Base-by-base conservation (phyloP, 2,329 filamentous ascomycete genomes). In the Trichoderma pleuroti region DNA sequence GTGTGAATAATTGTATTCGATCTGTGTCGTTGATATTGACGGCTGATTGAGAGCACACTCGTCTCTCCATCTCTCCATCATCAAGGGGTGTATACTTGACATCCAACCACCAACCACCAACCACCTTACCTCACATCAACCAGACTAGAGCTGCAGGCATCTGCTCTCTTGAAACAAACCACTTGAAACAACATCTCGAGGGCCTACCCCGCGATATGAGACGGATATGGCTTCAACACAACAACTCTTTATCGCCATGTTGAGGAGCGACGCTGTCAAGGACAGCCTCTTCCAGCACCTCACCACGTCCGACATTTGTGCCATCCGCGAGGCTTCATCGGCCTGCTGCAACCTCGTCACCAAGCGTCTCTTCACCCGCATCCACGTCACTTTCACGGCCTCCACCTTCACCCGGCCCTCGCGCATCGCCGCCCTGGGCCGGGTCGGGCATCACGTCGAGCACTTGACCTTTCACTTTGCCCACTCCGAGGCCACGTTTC, bases 381-480 rank as follows among this genome's bases (percentile, higher is more conserved):
- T 91, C 78, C 86, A 88, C 77, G 80, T 93, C 77, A 92, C 88
- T 75, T 94, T 94, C 82, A 88, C 88, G 34, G 84, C 92, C 64
- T 91, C 86, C 76, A 91, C 91, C 71, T 94, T 97, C 78, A 94
- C 92, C 65, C 91, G 90, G 75, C 88, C 90, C 39, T 87, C 88
- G 73, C 88, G 92, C 64, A 85, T 96, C 74, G 88, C 91, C 72
- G 93, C 93, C 28, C 85, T 97, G 70, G 87, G 90, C 72, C 87
- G 92, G 72, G 90, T 97, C 76, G 94, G 93, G 70, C 90, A 90
- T 74, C 89, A 95, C 80, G 87, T 97, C 76, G 90, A 93, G 80
- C 91, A 91, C 71, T 85, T 97, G 68, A 92, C 88, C 70, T 97
- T 97, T 82, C 86, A 86, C 77, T 87, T 97, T 74, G 87, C 92